These are phyloP conservation scores for Diplocarpon rosae DNA, from an alignment of 2,329 filamentous ascomycete genomes.

Conservation along the genomic window DNA sequence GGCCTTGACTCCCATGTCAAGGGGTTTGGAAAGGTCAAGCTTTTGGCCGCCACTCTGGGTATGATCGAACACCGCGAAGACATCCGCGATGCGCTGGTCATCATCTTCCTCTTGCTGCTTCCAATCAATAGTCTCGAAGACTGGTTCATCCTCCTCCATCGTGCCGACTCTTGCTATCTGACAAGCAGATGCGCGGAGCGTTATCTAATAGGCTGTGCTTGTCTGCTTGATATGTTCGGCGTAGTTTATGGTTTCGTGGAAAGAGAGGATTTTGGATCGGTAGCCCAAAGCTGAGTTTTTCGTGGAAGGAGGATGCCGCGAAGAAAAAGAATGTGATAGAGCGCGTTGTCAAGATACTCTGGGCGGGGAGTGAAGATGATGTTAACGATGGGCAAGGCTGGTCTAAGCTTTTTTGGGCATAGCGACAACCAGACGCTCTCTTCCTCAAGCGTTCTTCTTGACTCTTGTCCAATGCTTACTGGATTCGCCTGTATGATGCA, in stretches of 20 bases:
- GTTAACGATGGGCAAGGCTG: too few relatives aligned
- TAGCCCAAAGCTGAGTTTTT: neutral
- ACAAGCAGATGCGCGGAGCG: constrained; percentile 1
- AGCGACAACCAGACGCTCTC: too few relatives aligned
- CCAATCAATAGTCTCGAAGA: constrained; percentile 19
- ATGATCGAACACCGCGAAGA: too few relatives aligned
- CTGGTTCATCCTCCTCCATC: constrained; percentile 11
- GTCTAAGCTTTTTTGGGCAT: too few relatives aligned
- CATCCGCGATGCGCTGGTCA: constrained; percentile 38
- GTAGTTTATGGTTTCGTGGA: neutral
- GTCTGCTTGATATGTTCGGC: neutral
- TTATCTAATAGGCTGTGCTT: neutral
- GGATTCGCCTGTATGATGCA: too few relatives aligned
- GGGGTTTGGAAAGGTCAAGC: constrained; percentile 35
- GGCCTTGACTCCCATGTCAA: constrained; percentile 67
- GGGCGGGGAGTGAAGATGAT: neutral
- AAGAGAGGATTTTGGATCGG: neutral
- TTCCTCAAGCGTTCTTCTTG: too few relatives aligned
- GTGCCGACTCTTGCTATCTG: constrained; percentile 2
- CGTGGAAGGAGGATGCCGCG: neutral
- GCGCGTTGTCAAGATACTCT: neutral
- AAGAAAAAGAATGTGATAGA: neutral
- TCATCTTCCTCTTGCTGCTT: constrained; percentile 36
- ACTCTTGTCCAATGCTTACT: too few relatives aligned
- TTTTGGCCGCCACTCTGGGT: too few relatives aligned